Evolutionary conservation across 768 basidiomycete genomes (phyloP), one percentile per base, ranked within the genome.

Genomic region (Termitomyces sp.): DNA sequence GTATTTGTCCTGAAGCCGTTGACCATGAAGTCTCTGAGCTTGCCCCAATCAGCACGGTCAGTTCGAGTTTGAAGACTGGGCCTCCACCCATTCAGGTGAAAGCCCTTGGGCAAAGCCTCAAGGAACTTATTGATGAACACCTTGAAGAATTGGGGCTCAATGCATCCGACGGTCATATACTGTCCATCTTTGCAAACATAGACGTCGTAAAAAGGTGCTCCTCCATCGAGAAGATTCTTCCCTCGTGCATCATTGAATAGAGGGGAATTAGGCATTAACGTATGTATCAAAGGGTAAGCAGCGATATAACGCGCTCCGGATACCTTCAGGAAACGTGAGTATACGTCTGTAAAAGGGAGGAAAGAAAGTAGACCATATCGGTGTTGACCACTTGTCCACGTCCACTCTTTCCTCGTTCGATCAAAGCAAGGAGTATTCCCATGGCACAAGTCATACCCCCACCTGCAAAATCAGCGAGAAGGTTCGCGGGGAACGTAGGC

Each of bases 401-500:
- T 3, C 86, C 86, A 61, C 78, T 89, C 58, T 69, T 78, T 27
- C 71, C 73, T 45, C 89, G 80, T 60, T 90, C 86, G 32, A 90
- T 64, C 12, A 94, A 72, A 0, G 91, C 91, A 7, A 91, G 75
- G 11, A 94, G 76, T 51, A 92, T 84, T 5, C 90, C 89, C 25
- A 83, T 67, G 0, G 79, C 88, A 59, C 87, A 90, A 59, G 82
- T 78, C 28, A 90, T 67, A 7, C 90, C 89, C 5, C 91, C 91
- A 3, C 89, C 91, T 1, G 86, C 91, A 68, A 93, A 92, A 64
- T 92, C 91, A 11, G 84, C 89, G 5, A 93, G 75, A 14, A 92
- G 65, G 63, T 94, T 93, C 41, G 88, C 68, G 8, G 91, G 91
- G 56, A 87, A 88, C 35, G 69, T 71, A 0, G 91, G 91, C 61